Evolutionary conservation across 2,329 filamentous ascomycete species (phyloP).

Genomic region (Pseudocercospora eumusae): DNA sequence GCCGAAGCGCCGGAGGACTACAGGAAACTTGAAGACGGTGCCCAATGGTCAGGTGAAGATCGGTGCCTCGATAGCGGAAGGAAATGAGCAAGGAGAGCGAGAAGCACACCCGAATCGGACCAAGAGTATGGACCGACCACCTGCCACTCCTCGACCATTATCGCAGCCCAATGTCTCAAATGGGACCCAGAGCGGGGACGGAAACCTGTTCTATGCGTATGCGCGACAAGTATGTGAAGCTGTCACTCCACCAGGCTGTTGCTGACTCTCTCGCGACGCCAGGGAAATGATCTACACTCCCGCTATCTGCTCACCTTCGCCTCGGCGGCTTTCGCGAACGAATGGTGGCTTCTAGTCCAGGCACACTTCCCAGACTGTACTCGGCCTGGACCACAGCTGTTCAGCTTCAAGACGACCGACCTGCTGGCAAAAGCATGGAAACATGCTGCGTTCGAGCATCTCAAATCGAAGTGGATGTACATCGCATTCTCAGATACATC

Average conservation of each 20-base stretch:
- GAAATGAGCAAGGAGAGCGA: conserved; percentile 9
- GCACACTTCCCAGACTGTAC: conserved; percentile 34
- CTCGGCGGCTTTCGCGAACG: conserved; percentile 34
- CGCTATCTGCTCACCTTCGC: conserved; percentile 40
- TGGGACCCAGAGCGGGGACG: conserved; percentile 16
- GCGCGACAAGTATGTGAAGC: conserved; percentile 28
- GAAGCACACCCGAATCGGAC: background rate
- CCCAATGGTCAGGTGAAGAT: conserved; percentile 18
- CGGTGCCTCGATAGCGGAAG: background rate
- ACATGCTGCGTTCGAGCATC: conserved; percentile 34
- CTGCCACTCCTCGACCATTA: conserved; percentile 9
- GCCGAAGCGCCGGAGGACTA: conserved; percentile 34
- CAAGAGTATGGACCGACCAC: conserved; percentile 16
- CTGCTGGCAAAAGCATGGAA: conserved; percentile 35
- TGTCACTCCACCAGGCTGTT: background rate
- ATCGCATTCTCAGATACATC: conserved; percentile 29
- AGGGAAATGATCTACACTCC: conserved; percentile 34
- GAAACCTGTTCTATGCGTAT: conserved; percentile 37
- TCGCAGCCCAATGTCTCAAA: conserved; percentile 19
- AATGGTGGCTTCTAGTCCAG: conserved; percentile 40
- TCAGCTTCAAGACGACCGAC: conserved; percentile 37
- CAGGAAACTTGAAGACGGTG: conserved; percentile 29
- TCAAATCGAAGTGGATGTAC: conserved; percentile 40
- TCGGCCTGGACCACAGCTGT: conserved; percentile 38
- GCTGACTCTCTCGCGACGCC: background rate